Base-by-base conservation (phyloP, 805 yeast genomes). In the Cyberlindnera bimundalis region DNA sequence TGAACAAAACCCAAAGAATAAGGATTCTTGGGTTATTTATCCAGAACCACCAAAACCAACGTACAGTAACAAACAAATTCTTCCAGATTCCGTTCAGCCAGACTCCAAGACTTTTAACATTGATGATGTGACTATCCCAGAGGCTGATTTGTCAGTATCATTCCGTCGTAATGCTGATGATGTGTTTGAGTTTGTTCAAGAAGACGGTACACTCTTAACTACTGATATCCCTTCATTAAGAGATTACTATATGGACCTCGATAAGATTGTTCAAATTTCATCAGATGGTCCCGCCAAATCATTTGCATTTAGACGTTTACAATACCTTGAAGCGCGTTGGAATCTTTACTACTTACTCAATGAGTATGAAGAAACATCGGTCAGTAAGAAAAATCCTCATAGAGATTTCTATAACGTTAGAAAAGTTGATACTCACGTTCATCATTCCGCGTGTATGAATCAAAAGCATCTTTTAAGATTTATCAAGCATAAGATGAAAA, bases 381-480 rank as follows among this genome's bases (percentile, higher is more conserved):
- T 86, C 48, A 82, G 95, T 9, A 93, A 93, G 64, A 78, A 80
- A 45, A 90, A 90, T 51, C 98, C 98, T 5, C 99, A 93, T 61
- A 80, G 99, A 62, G 99, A 91, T 64, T 93, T 91, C 59, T 91
- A 91, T 67, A 91, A 91, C 57, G 96, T 89, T 32, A 79, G 98
- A 67, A 91, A 91, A 61, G 97, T 93, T 28, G 99, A 91, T 60
- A 93, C 98, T 15, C 99, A 93, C 71, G 96, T 93, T 54, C 99
- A 93, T 62, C 99, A 95, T 62, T 86, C 96, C 9, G 99, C 99
- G 10, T 90, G 97, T 64, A 95, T 95, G 98, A 95, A 95, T 58
- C 99, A 93, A 66, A 93, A 93, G 65, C 99, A 93, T 67, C 68
- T 93, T 55, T 70, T 93, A 50, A 81, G 99, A 55, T 93, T 87